Percentiles rank a stretch among this genome's conserved stretches.
Evolutionary conservation across 805 yeast genomes (phyloP).

Genomic region (Yarrowia sp.): DNA sequence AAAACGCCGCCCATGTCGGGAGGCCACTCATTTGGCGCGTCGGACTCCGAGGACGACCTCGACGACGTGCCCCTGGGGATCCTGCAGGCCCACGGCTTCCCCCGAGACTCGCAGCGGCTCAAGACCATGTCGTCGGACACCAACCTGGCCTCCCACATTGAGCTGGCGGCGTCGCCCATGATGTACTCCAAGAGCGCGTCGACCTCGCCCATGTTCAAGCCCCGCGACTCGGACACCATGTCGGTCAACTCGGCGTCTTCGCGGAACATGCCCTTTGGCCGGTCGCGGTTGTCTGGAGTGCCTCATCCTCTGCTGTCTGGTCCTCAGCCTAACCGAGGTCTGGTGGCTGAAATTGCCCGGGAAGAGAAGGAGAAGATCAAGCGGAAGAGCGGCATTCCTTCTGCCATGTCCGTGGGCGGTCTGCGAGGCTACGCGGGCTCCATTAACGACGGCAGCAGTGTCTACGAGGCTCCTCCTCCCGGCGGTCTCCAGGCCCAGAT

Average conservation of each 20-base stretch:
- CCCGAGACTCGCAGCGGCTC: slow-evolving; percentile 43
- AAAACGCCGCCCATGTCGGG: slow-evolving; percentile 28
- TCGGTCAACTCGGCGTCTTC: slow-evolving; percentile 17
- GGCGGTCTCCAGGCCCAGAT: slow-evolving; percentile 47
- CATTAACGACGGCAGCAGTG: slow-evolving; percentile 31
- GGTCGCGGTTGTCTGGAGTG: slow-evolving; percentile 17
- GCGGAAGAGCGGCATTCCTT: slow-evolving; percentile 42
- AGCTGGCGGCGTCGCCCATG: slow-evolving; percentile 26
- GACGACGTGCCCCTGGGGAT: slow-evolving; percentile 54
- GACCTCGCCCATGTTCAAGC: slow-evolving; percentile 32
- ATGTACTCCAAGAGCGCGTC: slow-evolving; percentile 14
- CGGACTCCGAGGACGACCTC: slow-evolving; percentile 48
- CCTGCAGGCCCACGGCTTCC: slow-evolving; percentile 53
- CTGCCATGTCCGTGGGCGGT: not conserved
- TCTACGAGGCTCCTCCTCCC: slow-evolving; percentile 40
- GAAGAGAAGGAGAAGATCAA: slow-evolving; percentile 52
- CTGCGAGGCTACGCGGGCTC: slow-evolving; percentile 24
- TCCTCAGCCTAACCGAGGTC: slow-evolving; percentile 47
- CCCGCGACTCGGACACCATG: slow-evolving; percentile 8
- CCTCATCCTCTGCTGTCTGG: slow-evolving; percentile 33
- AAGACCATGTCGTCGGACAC: slow-evolving; percentile 42
- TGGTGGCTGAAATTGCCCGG: slow-evolving; percentile 52
- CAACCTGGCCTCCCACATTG: slow-evolving; percentile 31
- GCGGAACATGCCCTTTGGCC: slow-evolving; percentile 26
- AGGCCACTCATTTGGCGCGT: not conserved